Evolutionary conservation across 768 basidiomycete genomes (phyloP).

Genomic region (Serendipita indica): DNA sequence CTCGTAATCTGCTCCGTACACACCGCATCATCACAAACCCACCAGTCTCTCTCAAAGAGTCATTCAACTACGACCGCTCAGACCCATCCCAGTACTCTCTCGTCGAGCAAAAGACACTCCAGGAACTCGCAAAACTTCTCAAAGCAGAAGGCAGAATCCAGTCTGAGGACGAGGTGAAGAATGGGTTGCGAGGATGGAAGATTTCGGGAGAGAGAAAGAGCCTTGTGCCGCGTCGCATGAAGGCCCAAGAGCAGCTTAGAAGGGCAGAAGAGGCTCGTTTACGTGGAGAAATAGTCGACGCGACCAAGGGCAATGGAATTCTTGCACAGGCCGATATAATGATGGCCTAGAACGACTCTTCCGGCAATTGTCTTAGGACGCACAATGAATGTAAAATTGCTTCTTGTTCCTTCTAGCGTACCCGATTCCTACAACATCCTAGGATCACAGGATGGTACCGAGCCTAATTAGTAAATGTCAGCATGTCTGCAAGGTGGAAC

Average conservation of each 20-base stretch:
- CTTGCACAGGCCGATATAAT: not conserved
- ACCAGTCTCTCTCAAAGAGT: conserved; percentile 38
- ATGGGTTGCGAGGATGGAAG: conserved; percentile 22
- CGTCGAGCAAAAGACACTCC: conserved; percentile 45
- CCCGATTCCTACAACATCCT: not conserved
- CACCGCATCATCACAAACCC: conserved; percentile 54
- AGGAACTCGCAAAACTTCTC: conserved; percentile 27
- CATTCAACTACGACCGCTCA: conserved; percentile 37
- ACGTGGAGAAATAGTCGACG: not conserved
- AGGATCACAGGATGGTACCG: not conserved
- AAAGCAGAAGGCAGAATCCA: conserved; percentile 24
- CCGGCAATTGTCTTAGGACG: not conserved
- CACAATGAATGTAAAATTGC: not conserved
- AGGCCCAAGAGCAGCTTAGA: conserved; percentile 31
- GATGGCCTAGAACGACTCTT: not conserved
- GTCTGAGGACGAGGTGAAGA: conserved; percentile 20
- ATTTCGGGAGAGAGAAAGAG: conserved; percentile 33
- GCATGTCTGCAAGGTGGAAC: not conserved
- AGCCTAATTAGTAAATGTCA: not conserved
- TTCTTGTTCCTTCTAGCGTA: not conserved
- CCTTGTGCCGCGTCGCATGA: conserved; percentile 34
- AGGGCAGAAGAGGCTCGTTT: conserved; percentile 26
- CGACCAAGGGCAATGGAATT: not conserved
- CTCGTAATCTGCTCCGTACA: conserved; percentile 37
- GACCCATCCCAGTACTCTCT: conserved; percentile 30